phyloP scores from a whole-genome alignment of 1,284 basidiomycete genomes.

The Blastosporella zonata region DNA sequence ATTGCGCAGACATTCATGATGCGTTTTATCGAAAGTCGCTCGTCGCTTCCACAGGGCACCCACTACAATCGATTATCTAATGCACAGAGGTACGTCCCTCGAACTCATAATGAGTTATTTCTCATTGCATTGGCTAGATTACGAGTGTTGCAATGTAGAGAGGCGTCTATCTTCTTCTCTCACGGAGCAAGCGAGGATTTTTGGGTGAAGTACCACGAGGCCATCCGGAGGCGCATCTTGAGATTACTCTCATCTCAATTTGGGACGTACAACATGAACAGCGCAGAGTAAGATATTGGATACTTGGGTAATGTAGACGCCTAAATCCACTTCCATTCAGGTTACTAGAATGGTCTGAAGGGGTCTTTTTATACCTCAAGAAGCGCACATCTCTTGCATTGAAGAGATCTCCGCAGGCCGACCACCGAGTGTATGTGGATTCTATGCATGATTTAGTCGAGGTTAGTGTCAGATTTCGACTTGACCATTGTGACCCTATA shows the following conservation, averaged over 20 bases:
- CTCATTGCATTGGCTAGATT: neutral
- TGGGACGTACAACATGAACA: conserved; percentile 4
- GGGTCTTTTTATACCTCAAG: conserved; percentile 11
- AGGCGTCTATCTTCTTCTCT: conserved; percentile 9
- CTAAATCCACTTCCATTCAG: neutral
- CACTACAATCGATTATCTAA: neutral
- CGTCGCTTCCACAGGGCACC: neutral
- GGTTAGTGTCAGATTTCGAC: neutral
- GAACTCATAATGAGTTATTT: neutral
- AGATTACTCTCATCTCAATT: conserved; percentile 1
- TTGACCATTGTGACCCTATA: neutral
- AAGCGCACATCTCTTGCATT: neutral
- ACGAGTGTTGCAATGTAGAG: conserved; percentile 5
- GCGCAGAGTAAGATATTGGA: conserved; percentile 5
- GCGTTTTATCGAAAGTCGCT: neutral
- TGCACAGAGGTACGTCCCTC: neutral
- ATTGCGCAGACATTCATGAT: conserved; percentile 3
- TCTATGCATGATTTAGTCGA: conserved; percentile 12
- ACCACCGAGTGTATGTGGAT: conserved; percentile 8
- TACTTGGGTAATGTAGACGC: no score
- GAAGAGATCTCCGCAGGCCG: neutral
- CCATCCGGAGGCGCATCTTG: conserved; percentile 3
- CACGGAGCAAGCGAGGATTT: neutral
- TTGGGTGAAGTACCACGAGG: conserved; percentile 15
- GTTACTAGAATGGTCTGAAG: conserved; percentile 13